Conservation (phyloP, 2,329 filamentous ascomycete species). For the Cytospora mali region DNA sequence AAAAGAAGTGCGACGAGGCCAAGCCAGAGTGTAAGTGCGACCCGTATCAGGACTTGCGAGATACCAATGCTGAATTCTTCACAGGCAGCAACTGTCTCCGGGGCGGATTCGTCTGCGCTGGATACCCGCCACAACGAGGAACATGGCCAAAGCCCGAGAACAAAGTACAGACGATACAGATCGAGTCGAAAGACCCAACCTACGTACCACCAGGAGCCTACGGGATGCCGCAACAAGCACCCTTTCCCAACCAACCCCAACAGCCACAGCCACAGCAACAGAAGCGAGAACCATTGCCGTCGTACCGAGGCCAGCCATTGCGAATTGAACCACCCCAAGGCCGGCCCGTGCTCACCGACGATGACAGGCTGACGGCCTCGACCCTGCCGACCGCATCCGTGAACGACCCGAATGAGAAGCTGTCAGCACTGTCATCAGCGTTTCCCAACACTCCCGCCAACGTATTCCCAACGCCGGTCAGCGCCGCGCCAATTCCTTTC, state of each 20-base stretch:
- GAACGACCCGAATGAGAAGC: conserved; percentile 58
- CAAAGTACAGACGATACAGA: conserved; percentile 68
- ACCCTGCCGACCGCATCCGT: conserved; percentile 61
- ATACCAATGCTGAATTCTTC: conserved; percentile 20
- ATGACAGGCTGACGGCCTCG: conserved; percentile 61
- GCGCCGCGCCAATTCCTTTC: conserved; percentile 51
- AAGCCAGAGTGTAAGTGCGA: conserved; percentile 82
- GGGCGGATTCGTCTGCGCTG: conserved; percentile 87
- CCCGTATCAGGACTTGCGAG: not conserved
- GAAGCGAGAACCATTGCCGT: conserved; percentile 60
- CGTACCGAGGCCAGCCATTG: conserved; percentile 63
- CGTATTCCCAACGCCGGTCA: conserved; percentile 65
- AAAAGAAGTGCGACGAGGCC: conserved; percentile 97
- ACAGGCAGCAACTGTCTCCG: conserved; percentile 85
- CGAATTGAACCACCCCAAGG: conserved; percentile 66
- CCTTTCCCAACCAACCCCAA: conserved; percentile 31
- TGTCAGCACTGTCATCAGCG: conserved; percentile 56
- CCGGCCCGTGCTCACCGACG: conserved; percentile 57
- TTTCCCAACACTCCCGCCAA: conserved; percentile 53
- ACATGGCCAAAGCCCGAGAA: conserved; percentile 77
- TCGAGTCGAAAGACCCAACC: conserved; percentile 79
- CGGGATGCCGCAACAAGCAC: conserved; percentile 56
- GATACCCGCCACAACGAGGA: conserved; percentile 81
- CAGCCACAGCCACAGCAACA: conserved; percentile 38
- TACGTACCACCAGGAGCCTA: conserved; percentile 65